Conservation (phyloP, 2,329 filamentous ascomycete species). For the Metarhizium rileyi region DNA sequence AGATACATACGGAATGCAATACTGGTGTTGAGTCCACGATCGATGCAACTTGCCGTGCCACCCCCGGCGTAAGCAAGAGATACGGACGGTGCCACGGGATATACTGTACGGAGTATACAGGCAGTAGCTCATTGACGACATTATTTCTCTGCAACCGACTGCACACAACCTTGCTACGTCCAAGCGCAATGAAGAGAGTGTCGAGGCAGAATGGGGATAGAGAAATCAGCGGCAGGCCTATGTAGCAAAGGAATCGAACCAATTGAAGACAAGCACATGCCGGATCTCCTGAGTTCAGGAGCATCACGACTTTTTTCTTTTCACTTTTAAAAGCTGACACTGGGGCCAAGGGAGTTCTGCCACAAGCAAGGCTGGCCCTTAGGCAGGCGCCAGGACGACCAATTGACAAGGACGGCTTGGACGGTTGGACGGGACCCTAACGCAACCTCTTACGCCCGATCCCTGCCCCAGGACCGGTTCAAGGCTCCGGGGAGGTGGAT, state of each 20-base stretch:
- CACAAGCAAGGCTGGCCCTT: not conserved
- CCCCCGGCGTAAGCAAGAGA: too few species aligned
- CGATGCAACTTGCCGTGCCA: too few species aligned
- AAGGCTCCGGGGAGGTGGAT: slow-evolving; percentile 8
- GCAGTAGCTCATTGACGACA: not conserved
- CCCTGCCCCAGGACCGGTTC: slow-evolving; percentile 6
- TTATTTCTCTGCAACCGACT: not conserved
- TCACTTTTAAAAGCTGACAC: not conserved
- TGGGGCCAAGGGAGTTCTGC: not conserved
- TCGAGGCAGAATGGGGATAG: not conserved
- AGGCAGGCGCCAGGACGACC: not conserved
- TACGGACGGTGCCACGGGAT: too few species aligned
- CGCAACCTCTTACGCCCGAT: slow-evolving; percentile 3
- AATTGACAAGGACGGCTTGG: not conserved
- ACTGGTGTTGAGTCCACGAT: too few species aligned
- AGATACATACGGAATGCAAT: too few species aligned
- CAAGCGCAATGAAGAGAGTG: not conserved
- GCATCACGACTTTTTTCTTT: not conserved
- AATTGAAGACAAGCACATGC: not conserved
- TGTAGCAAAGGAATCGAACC: not conserved
- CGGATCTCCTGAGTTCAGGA: not conserved
- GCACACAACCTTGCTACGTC: not conserved
- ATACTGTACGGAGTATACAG: not conserved
- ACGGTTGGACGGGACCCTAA: slow-evolving; percentile 3
- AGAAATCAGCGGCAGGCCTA: not conserved